Percentiles rank a stretch among this genome's conserved stretches.
Conservation (phyloP, 129 eudicot genomes). For the Flaveria linearis region DNA sequence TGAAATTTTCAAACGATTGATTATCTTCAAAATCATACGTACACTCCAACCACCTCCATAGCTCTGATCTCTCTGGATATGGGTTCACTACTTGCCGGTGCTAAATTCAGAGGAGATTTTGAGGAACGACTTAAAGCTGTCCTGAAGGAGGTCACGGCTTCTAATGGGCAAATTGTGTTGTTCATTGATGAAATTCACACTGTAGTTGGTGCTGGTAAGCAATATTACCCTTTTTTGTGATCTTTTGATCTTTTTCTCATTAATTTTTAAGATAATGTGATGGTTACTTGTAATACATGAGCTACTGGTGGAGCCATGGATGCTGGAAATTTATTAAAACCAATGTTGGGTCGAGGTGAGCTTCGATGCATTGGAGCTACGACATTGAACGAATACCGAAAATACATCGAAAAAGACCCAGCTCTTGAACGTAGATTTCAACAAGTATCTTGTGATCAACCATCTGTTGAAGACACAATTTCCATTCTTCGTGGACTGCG, state of each 20-base stretch:
- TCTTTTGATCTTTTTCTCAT: not conserved
- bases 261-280: not conserved
- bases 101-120: conserved; percentile 91
- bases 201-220: conserved; percentile 94
- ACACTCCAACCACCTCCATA: no score
- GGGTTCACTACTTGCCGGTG: conserved; percentile 99
- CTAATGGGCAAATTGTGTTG: conserved; percentile 85
- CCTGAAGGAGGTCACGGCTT: conserved; percentile 79
- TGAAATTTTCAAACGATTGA: no score
- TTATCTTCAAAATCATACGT: no score
- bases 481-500: no score
- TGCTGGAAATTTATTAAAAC: conserved; percentile 90
- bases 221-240: not conserved
- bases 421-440: no score
- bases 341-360: conserved; percentile 97
- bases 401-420: no score
- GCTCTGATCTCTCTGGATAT: conserved; percentile 88
- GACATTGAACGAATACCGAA: conserved; percentile 78
- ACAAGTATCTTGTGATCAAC: no score
- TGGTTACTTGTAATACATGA: conserved; percentile 44
- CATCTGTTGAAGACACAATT: no score
- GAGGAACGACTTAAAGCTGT: conserved; percentile 99
- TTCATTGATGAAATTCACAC: no score
- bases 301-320: conserved; percentile 95
- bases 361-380: conserved; percentile 97